A percentile compares a stretch with the other conserved stretches of the same genome.
These are phyloP conservation scores for Poa pratensis DNA, from an alignment of 176 grass and related monocot species.

Conservation along the genomic window DNA sequence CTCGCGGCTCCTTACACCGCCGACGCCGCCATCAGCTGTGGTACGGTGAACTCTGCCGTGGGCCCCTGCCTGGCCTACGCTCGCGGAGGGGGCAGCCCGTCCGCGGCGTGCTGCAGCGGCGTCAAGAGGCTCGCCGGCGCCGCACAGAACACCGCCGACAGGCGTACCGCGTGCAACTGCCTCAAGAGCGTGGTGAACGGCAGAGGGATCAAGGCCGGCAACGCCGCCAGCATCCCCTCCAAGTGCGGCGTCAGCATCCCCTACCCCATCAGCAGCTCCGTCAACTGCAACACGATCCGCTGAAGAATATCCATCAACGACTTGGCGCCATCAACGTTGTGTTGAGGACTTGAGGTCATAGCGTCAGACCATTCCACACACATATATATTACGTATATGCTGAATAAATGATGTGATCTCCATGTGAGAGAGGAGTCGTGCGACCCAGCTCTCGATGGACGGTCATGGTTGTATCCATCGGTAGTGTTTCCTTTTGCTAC, in stretches of 20 bases:
- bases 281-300: constrained; percentile 43
- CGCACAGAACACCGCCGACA: constrained; percentile 33
- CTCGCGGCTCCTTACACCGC: background rate
- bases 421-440: background rate
- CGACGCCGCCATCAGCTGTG: constrained; percentile 38
- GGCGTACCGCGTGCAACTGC: constrained; percentile 46
- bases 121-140: constrained; percentile 28
- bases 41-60: constrained; percentile 33
- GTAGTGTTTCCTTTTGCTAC: background rate
- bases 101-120: constrained; percentile 33
- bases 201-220: constrained; percentile 33
- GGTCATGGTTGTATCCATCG: background rate
- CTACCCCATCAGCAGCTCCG: constrained; percentile 52
- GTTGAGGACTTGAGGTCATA: background rate
- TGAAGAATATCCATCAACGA: background rate
- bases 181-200: constrained; percentile 29
- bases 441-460: background rate
- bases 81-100: constrained; percentile 7
- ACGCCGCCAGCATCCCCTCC: constrained; percentile 45
- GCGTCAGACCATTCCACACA: too few relatives aligned
- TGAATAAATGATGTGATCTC: background rate
- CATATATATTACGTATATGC: background rate
- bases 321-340: background rate
- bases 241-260: constrained; percentile 58
- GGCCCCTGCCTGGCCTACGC: constrained; percentile 49